Evolutionary conservation across 2,329 filamentous ascomycete species (phyloP), one percentile per base, ranked within the genome.

Genomic region (Aspergillus proliferans): DNA sequence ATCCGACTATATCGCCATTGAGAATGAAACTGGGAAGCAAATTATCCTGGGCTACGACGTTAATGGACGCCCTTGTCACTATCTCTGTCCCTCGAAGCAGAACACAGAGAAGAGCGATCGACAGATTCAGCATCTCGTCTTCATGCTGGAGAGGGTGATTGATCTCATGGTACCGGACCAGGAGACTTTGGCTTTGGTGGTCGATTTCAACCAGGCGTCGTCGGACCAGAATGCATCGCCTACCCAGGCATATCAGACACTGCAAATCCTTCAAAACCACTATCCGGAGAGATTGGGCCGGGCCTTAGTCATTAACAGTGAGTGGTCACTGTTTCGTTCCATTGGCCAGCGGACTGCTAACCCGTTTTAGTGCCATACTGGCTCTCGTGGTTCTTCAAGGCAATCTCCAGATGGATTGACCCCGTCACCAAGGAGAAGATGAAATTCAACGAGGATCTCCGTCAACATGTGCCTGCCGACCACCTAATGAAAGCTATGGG

Each of bases 21-120:
- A 98, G 76, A 95, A 96, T 69, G 90, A 92, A 74, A 97, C 92
- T 8, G 93, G 93, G 58, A 98, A 98, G 76, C 92, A 97, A 70
- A 79, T 95, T 50, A 78, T 95, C 50, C 71, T 93, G 18, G 93
- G 93, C 39, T 98, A 84, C 70, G 93, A 98, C 73, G 87, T 85
- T 51, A 76, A 88, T 52, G 86, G 80, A 45, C 79, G 92, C n/a
- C 89, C 91, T 2, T 96, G 91, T 68, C 82, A 93, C 62, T 96
- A 96, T 71, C 80, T 98, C 51, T 86, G 87, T 65, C 93, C 93
- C 1, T 88, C 85, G 28, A 84, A 86, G 58, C 93, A 98, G 73
- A 98, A 98, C 76, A 97, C 93, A 1, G 85, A 94, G 58, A 80
- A 84, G 49, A 87, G 84, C 53, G 87, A 90, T 34, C 81, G 88